Base-by-base conservation (phyloP, 2,329 filamentous ascomycete genomes). In the Aspergillus brasiliensis region DNA sequence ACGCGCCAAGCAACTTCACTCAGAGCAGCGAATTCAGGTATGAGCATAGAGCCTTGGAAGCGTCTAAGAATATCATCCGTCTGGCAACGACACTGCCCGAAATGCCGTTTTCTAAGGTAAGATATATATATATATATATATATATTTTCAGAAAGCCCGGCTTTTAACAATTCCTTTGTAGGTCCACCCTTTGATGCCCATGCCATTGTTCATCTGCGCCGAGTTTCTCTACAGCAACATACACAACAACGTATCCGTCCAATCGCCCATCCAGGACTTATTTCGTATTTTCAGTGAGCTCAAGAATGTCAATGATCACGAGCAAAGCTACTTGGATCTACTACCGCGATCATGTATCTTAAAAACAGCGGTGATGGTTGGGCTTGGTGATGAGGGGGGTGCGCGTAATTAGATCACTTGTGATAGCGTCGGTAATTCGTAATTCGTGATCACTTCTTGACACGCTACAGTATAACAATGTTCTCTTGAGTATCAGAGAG, bases 121-220 rank as follows among this genome's bases (percentile, higher is more conserved):
- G 52, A 5, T 8, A 3, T 19, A 17, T 13, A 17, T 37, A 17
- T 13, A 17, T 37, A 5, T 8, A 3, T 19, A 5, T 8, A 3
- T 19, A 17, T 13, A 17, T 37, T 37, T 15, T n/a, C 5, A 27
- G 1, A 25, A 25, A 25, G 3, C 25, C 3, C 25, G 25, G 25
- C 25, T 25, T 25, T 5, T 8, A 23, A n/a, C 5, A 5, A 23
- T 13, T 15, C 23, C 40, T 13, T 15, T 10, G 3, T 17, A n/a
- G 67, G 46, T 66, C 27, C 65, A 69, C 48, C 67, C 67, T 0
- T 58, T 69, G 10, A 69, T 59, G 53, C 67, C 67, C 3, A 64
- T 69, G 3, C 66, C 67, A 4, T 27, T 69, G 13, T 66, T 66
- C 27, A 54, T 68, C 13, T 64, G 63, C 25, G 66, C 63, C 4